phyloP scores from a whole-genome alignment of 306 rosid species.

The Vigna hirtella region DNA sequence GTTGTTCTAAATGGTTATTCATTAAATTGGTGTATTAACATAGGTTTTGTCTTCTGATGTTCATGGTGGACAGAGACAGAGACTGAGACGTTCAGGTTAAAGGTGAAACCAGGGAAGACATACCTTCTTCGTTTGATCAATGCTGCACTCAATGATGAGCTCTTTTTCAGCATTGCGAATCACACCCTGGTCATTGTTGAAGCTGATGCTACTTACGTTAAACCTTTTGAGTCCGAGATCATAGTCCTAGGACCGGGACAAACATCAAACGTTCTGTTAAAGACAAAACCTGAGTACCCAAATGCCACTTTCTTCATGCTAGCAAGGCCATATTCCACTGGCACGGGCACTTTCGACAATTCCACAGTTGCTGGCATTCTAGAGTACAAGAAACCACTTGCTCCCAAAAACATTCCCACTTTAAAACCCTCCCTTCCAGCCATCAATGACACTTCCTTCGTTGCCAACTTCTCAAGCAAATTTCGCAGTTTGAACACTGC shows the following conservation, averaged over 20 bases:
- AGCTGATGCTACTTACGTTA: conserved; percentile 72
- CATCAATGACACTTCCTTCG: conserved; percentile 61
- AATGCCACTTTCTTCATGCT: conserved; percentile 67
- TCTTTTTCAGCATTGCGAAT: conserved; percentile 80
- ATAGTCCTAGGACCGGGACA: conserved; percentile 70
- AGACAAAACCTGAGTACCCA: conserved; percentile 56
- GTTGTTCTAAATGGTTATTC: not conserved
- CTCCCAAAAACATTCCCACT: conserved; percentile 21
- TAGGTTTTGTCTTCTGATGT: conserved; percentile 13
- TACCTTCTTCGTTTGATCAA: conserved; percentile 78
- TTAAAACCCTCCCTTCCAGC: conserved; percentile 60
- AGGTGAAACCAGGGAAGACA: conserved; percentile 74
- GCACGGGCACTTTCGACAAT: conserved; percentile 72
- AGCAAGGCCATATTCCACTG: conserved; percentile 78
- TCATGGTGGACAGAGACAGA: conserved; percentile 15
- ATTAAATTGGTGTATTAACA: not conserved
- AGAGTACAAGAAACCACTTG: conserved; percentile 52
- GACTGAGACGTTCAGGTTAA: conserved; percentile 63
- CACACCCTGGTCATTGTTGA: conserved; percentile 67
- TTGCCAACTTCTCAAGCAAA: conserved; percentile 53
- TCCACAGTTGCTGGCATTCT: conserved; percentile 76
- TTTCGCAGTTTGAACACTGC: conserved; percentile 60
- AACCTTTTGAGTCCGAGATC: conserved; percentile 59
- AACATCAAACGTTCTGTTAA: conserved; percentile 67
- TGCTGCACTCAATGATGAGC: conserved; percentile 84